Conservation (phyloP, 2,329 filamentous ascomycete species). For the Exophiala bonariae region DNA sequence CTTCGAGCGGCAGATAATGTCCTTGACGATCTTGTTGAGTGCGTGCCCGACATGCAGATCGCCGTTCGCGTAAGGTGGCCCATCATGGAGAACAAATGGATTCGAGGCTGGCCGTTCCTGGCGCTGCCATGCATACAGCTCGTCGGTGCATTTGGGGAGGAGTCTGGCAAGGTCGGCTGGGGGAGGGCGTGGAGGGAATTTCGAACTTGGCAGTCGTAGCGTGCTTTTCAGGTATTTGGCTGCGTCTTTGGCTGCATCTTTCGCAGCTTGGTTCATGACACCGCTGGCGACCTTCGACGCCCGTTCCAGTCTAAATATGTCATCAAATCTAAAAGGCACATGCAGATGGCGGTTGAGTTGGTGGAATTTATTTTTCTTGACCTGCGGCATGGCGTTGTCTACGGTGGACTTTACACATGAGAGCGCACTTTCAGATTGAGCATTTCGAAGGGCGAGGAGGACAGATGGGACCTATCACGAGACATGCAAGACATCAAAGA, state of each 20-base stretch:
- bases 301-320: too few species aligned
- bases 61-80: conserved; percentile 95
- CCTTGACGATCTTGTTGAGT: conserved; percentile 95
- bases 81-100: conserved; percentile 85
- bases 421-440: too few species aligned
- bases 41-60: conserved; percentile 89
- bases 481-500: too few species aligned
- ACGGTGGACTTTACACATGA: too few species aligned
- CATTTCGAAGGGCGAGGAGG: too few species aligned
- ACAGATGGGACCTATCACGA: too few species aligned
- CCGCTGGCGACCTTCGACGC: too few species aligned
- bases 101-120: conserved; percentile 47
- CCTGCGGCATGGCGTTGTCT: too few species aligned
- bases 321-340: neutral
- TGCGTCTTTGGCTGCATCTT: conserved; percentile 22
- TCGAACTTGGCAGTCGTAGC: conserved; percentile 71
- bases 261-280: conserved; percentile 30
- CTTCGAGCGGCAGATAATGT: conserved; percentile 82
- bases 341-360: too few species aligned
- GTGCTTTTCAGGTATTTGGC: conserved; percentile 70
- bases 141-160: conserved; percentile 77
- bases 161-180: conserved; percentile 54
- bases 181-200: conserved; percentile 59
- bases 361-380: too few species aligned
- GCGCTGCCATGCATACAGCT: conserved; percentile 86